Evolutionary conservation across 2,329 filamentous ascomycete genomes (phyloP), one percentile per base, ranked within the genome.

Genomic region (Epichloe festucae): DNA sequence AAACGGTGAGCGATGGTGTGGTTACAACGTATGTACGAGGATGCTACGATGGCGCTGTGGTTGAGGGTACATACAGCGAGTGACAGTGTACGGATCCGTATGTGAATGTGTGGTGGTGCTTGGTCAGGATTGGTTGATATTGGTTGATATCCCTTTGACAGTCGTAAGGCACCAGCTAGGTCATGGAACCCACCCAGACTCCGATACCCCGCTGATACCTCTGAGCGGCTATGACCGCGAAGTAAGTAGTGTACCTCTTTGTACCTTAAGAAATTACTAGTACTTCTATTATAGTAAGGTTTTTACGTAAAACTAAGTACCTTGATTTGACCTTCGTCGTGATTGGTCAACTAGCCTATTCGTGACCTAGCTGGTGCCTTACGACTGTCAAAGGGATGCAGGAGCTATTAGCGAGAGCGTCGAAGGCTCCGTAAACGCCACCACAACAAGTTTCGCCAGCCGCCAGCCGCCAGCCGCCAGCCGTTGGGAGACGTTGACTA

Each of bases 1-100:
- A 44, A 52, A 49, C 51, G 51, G 51, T 49, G 50, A 52, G 50
- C 34, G 17, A 42, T 52, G 46, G 31, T 31, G 40, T 50, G 48
- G 48, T 50, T 39, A 1, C 27, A 27, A 27, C 27, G 27, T 27
- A 41, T 11, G 40, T 27, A 34, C n/a, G 40, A n/a, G 43, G 43
- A n/a, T 19, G 27, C 8, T 14, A 19, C n/a, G 17, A 14, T 17
- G 21, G 21, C 19, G 41, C 31, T 38, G 48, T 50, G 41, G n/a
- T 40, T 40, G 51, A 12, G 17, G 27, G 34, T 19, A 21, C 17
- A 17, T 17, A 17, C 17, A 17, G 17, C 17, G 17, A 17, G 17
- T 1, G 17, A 17, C 17, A 17, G 17, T 17, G 17, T 17, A 17
- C 17, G 17, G 17, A 17, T 17, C 17, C 17, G 17, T 17, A 17